Percentiles rank a stretch among this genome's conserved stretches.
Conservation (phyloP, 2,329 filamentous ascomycete genomes). For the Grosmannia huntii region DNA sequence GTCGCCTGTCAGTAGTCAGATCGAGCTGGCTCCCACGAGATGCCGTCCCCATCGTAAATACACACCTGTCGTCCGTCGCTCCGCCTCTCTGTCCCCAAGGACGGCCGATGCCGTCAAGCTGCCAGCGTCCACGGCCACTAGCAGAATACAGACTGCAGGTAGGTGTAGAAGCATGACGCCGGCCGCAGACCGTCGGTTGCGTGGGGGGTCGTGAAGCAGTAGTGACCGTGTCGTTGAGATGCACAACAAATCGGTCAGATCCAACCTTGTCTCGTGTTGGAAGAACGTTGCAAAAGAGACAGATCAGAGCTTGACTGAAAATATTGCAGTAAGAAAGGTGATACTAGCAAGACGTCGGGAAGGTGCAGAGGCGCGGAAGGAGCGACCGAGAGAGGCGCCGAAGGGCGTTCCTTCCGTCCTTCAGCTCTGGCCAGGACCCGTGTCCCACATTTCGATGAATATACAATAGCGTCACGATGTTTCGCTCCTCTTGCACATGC, state of each 20-base stretch:
- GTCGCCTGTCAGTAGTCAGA: background rate
- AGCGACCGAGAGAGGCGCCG: background rate
- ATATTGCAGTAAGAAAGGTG: background rate
- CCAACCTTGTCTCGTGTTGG: background rate
- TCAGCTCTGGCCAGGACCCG: background rate
- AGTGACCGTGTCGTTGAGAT: too few relatives aligned
- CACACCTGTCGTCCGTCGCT: too few relatives aligned
- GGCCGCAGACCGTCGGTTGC: too few relatives aligned
- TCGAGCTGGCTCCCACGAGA: too few relatives aligned
- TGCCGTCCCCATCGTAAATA: background rate
- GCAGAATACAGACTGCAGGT: background rate
- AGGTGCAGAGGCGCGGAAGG: background rate
- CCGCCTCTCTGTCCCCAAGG: background rate
- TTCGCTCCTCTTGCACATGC: too few relatives aligned
- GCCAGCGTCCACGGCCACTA: background rate
- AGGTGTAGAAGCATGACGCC: background rate
- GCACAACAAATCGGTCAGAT: too few relatives aligned
- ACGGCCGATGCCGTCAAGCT: background rate
- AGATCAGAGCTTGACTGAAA: background rate
- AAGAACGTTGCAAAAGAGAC: background rate
- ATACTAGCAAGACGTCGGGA: background rate
- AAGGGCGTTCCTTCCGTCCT: background rate
- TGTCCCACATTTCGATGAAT: too few relatives aligned
- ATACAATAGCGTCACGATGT: too few relatives aligned
- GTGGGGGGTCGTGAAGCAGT: too few relatives aligned